A percentile compares a stretch with the other conserved stretches of the same genome.
Evolutionary conservation across 495 filamentous ascomycete genomes (phyloP).

Genomic region (Podospora bellae-mahoneyi): DNA sequence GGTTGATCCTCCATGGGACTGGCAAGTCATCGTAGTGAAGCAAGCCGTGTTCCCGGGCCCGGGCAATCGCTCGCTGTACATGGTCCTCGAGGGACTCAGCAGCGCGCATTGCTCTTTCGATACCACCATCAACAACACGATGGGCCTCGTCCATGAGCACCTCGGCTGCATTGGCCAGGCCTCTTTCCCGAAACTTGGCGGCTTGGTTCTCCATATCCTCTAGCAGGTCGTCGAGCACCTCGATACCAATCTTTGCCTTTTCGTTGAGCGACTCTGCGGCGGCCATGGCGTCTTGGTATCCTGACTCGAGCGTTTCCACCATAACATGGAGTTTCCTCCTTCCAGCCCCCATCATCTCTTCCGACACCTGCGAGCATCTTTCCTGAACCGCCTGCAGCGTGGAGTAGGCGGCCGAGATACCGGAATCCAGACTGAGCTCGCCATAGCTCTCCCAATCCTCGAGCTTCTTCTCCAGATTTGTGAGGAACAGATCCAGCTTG

Average conservation of each 20-base stretch:
- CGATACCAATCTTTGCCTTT: conserved; percentile 83
- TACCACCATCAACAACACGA: conserved; percentile 74
- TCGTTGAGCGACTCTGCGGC: conserved; percentile 85
- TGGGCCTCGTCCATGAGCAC: conserved; percentile 70
- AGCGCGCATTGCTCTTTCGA: conserved; percentile 73
- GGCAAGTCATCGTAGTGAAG: conserved; percentile 89
- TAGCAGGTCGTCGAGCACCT: conserved; percentile 77
- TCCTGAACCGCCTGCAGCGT: conserved; percentile 84
- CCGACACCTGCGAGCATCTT: conserved; percentile 86
- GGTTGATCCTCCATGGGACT: conserved; percentile 90
- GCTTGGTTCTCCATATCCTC: conserved; percentile 79
- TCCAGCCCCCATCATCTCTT: conserved; percentile 83
- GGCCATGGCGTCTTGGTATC: conserved; percentile 83
- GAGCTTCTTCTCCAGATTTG: conserved; percentile 78
- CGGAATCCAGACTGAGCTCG: conserved; percentile 75
- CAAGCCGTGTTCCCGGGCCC: conserved; percentile 76
- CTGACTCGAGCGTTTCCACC: conserved; percentile 87
- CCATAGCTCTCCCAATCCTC: conserved; percentile 88
- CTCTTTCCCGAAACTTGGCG: conserved; percentile 57
- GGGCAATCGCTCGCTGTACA: conserved; percentile 72
- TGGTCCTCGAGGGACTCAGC: conserved; percentile 73
- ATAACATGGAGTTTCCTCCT: conserved; percentile 79
- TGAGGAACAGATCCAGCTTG: conserved; percentile 74
- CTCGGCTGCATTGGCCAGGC: conserved; percentile 63
- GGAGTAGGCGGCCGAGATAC: conserved; percentile 74